Percentiles rank a stretch among this genome's conserved stretches.
phyloP scores from a whole-genome alignment of 73 alveolate genomes.

The Paramecium sexaurelia region DNA sequence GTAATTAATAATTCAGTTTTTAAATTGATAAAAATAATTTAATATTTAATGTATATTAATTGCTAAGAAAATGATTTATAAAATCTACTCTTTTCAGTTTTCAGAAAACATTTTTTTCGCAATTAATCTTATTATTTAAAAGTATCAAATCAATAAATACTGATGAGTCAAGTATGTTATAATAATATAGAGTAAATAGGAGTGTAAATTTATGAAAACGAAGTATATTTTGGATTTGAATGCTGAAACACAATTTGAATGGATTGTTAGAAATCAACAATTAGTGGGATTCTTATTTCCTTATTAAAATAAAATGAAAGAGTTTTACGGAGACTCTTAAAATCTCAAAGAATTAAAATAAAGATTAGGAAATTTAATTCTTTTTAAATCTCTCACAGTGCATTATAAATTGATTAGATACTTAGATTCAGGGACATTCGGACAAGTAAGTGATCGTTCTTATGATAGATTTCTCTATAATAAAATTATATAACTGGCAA shows the following conservation, averaged over 20 bases:
- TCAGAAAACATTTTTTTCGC: constrained; percentile 14
- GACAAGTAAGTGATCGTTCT: background rate
- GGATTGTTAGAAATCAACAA: background rate
- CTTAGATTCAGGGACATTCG: background rate
- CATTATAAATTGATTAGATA: background rate
- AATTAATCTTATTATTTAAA: background rate
- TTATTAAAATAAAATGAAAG: background rate
- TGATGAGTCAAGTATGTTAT: constrained; percentile 7
- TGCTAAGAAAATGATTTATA: background rate
- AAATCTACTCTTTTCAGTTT: background rate
- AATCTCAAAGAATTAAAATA: background rate
- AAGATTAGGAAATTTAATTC: background rate
- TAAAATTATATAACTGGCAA: background rate
- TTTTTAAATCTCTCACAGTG: background rate
- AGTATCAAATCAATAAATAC: background rate
- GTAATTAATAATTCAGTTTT: background rate
- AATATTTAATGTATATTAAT: background rate
- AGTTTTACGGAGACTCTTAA: background rate
- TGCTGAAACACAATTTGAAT: background rate
- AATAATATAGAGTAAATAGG: background rate
- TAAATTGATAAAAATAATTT: background rate
- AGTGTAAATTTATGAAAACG: background rate
- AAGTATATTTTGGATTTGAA: background rate
- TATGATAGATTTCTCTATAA: background rate
- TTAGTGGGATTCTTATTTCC: background rate